A percentile compares a stretch with the other conserved stretches of the same genome.
These are phyloP conservation scores for Coemansia sp. DNA, from an alignment of 192 early-diverging fungal genomes.

Conservation along the genomic window DNA sequence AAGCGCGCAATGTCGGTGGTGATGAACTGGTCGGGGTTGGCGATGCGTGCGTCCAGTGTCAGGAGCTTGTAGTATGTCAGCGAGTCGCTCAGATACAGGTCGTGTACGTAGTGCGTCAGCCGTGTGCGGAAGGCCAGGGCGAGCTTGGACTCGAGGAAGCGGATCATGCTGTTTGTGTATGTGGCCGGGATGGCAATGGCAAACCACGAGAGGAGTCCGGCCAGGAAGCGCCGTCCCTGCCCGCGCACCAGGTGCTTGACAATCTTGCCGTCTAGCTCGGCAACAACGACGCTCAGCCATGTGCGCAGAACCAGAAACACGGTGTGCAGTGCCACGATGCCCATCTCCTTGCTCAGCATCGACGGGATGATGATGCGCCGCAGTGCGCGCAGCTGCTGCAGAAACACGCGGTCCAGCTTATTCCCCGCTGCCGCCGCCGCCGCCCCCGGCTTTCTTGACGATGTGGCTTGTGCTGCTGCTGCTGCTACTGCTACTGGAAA, in stretches of 20 bases:
- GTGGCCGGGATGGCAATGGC: conserved; percentile 92
- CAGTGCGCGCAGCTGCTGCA: conserved; percentile 66
- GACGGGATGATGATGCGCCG: conserved; percentile 78
- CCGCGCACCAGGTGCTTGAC: conserved; percentile 90
- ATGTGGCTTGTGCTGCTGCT: neutral
- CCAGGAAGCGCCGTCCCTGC: conserved; percentile 73
- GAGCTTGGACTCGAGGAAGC: conserved; percentile 51
- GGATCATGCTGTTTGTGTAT: conserved; percentile 97
- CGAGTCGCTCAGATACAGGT: conserved; percentile 78
- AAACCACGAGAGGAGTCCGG: conserved; percentile 84
- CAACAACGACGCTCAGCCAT: conserved; percentile 88
- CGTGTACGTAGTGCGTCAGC: conserved; percentile 86
- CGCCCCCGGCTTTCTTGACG: too few species aligned
- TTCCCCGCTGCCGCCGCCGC: conserved; percentile 1
- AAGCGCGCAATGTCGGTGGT: conserved; percentile 93
- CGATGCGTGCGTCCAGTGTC: conserved; percentile 85
- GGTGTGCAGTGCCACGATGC: conserved; percentile 77
- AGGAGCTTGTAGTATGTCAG: conserved; percentile 93
- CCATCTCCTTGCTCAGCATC: conserved; percentile 72
- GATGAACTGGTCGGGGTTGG: conserved; percentile 84
- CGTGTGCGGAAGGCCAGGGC: conserved; percentile 79
- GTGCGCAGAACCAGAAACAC: conserved; percentile 86
- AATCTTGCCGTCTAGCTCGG: conserved; percentile 87
- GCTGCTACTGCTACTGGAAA: conserved; percentile 10
- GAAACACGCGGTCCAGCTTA: conserved; percentile 37